Base-by-base conservation (phyloP, 2,329 filamentous ascomycete species). In the Lizonia empirigonia region DNA sequence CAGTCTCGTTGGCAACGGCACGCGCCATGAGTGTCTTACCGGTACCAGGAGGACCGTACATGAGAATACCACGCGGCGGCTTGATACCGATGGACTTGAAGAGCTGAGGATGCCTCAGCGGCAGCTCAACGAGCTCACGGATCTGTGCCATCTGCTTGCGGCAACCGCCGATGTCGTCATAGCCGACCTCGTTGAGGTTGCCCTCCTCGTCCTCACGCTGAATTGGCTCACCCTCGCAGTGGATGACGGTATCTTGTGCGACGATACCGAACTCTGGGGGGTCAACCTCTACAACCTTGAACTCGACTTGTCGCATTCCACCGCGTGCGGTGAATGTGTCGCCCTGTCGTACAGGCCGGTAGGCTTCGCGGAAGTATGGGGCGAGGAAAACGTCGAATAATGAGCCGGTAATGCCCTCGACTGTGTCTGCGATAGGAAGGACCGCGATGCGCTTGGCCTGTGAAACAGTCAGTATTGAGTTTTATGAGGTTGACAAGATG, bases 31-130 rank as follows among this genome's bases (percentile, higher is more conserved):
- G 81, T 29, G 94, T 99, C 84, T 99, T 99, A 88, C 94, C 94
- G 59, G 94, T 97, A 89, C 94, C 94, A 9, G 94, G 94, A 69
- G 94, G 94, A 60, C 94, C 94, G 75, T 77, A 82, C 78, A 99
- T 91, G 72, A 99, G 85, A 71, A 97, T 96, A 86, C 94, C 94
- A 71, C 94, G 91, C 36, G 94, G 94, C 48, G 94, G 94, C 85
- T 99, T 99, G 81, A 99, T 97, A 85, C 94, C 94, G 72, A 99
- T 97, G 32, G 93, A 97, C 84, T 97, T 99, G 89, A 99, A 99
- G 41, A 99, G 88, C 77, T 97, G 94, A 55, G 94, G 94, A 78
- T 99, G 94, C 71, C 94, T 88, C 56, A 99, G 85, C 56, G 94
- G 94, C 64, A 99, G 82, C 83, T 99, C 94, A 61, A 99, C 94